Percentiles rank a stretch among this genome's conserved stretches.
Evolutionary conservation across 2,329 filamentous ascomycete species (phyloP).

Genomic region (Aspergillus proliferans): DNA sequence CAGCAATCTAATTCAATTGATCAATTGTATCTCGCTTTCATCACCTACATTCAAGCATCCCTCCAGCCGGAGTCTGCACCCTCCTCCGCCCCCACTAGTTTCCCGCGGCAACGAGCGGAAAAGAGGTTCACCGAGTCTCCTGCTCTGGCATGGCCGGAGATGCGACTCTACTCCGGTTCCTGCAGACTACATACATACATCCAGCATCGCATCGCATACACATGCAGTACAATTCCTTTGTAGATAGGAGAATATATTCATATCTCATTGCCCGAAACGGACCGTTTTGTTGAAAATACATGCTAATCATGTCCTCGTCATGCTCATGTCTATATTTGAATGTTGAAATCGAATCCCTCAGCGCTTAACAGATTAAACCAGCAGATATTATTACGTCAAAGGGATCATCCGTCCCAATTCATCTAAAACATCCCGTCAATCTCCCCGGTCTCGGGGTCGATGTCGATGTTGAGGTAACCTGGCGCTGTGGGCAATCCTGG

Average conservation of each 20-base stretch:
- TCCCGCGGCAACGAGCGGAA: slow-evolving; percentile 10
- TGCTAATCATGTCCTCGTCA: slow-evolving; percentile 5
- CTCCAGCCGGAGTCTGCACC: no score
- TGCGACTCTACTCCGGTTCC: no score
- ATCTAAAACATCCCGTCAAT: slow-evolving; percentile 81
- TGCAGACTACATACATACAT: no score
- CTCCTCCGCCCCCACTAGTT: slow-evolving; percentile 2
- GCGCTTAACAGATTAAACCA: background rate
- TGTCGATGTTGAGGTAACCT: slow-evolving; percentile 89
- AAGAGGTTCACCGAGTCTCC: slow-evolving; percentile 6
- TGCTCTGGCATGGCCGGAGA: background rate
- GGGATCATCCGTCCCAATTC: background rate
- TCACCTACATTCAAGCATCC: no score
- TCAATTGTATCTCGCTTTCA: no score
- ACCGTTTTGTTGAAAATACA: no score
- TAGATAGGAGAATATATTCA: no score
- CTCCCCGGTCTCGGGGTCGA: slow-evolving; percentile 73
- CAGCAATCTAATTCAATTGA: no score
- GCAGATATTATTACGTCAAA: no score
- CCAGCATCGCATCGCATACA: no score
- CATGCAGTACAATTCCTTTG: no score
- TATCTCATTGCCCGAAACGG: no score
- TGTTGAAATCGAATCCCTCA: slow-evolving; percentile 17
- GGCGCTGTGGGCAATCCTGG: slow-evolving; percentile 91
- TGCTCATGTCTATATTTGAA: slow-evolving; percentile 6